Evolutionary conservation across 495 filamentous ascomycete genomes (phyloP).

Genomic region (Daldinia loculata): DNA sequence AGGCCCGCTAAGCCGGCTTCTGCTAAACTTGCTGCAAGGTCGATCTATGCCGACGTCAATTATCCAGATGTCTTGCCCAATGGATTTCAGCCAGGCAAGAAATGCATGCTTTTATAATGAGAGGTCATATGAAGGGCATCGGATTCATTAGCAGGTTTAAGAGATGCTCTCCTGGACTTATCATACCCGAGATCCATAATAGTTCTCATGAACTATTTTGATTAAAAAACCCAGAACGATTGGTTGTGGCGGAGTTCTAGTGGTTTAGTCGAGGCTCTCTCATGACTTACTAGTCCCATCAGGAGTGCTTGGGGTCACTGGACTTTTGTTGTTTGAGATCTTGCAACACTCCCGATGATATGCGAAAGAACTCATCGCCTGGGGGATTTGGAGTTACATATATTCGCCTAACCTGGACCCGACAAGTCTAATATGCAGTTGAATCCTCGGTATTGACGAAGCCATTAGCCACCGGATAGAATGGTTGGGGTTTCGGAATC

Average conservation of each 20-base stretch:
- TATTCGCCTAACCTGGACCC: background rate
- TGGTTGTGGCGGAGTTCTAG: background rate
- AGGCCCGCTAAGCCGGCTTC: background rate
- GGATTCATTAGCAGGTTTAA: background rate
- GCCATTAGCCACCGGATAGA: background rate
- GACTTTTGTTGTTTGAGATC: background rate
- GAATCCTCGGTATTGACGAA: background rate
- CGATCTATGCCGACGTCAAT: conserved; percentile 25
- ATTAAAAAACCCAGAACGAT: background rate
- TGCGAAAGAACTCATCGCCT: background rate
- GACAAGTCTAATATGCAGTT: background rate
- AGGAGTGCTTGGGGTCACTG: background rate
- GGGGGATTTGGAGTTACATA: background rate
- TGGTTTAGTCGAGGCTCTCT: background rate
- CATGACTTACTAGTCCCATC: background rate
- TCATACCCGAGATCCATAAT: background rate
- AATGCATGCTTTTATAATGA: conserved; percentile 31
- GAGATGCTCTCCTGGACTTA: background rate
- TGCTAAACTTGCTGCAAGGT: conserved; percentile 9
- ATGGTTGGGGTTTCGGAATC: background rate
- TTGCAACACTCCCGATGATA: background rate
- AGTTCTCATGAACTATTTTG: background rate
- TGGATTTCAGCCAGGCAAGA: conserved; percentile 45
- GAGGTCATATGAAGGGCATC: background rate
- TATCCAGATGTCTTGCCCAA: conserved; percentile 42